phyloP scores from a whole-genome alignment of 257 asterid species.

The Nicotiana benthamiana region DNA sequence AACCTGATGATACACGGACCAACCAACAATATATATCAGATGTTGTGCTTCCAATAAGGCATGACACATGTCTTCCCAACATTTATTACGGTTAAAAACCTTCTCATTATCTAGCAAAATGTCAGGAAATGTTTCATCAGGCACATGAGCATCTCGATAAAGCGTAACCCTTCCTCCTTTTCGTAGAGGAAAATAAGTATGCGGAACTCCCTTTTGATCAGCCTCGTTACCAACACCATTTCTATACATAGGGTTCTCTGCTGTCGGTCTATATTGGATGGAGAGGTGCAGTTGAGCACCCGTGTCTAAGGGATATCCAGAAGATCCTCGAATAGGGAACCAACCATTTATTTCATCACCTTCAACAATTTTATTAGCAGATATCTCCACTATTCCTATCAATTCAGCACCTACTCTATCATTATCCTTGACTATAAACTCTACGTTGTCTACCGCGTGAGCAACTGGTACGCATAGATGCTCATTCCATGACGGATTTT shows the following conservation, averaged over 20 bases:
- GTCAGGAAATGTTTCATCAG: conserved; percentile 56
- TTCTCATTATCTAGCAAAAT: conserved; percentile 36
- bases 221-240: conserved; percentile 29
- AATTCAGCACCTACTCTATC: conserved; percentile 82
- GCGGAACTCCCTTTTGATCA: conserved; percentile 30
- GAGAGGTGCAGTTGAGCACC: conserved; percentile 23
- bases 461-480: conserved; percentile 65
- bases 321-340: conserved; percentile 59
- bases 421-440: conserved; percentile 78
- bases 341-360: conserved; percentile 34
- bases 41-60: conserved; percentile 68
- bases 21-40: conserved; percentile 56
- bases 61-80: conserved; percentile 85
- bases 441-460: conserved; percentile 74
- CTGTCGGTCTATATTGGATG: conserved; percentile 4
- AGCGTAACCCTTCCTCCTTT: conserved; percentile 64
- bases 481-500: conserved; percentile 81
- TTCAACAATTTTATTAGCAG: conserved; percentile 48
- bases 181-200: conserved; percentile 70
- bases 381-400: conserved; percentile 54
- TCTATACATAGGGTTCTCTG: conserved; percentile 23
- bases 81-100: conserved; percentile 39
- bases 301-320: conserved; percentile 60
- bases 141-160: conserved; percentile 81
- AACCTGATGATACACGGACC: conserved; percentile 68